Base-by-base conservation (phyloP, 192 early-diverging fungal genomes). In the Entomortierella lignicola region DNA sequence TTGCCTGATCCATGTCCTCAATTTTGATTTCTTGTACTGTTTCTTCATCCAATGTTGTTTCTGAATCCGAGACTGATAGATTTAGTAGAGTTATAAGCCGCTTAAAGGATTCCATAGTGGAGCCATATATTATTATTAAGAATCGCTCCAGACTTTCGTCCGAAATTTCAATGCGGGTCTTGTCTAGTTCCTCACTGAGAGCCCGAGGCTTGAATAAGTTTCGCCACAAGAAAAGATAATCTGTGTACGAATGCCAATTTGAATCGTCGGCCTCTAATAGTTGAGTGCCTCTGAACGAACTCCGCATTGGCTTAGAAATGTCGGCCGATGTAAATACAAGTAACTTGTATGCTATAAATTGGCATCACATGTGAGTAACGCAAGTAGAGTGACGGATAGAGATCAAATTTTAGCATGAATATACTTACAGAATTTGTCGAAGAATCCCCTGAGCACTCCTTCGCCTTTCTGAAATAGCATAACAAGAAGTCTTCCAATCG, bases 201-300 rank as follows among this genome's bases (percentile, higher is more conserved):
- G n/a, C 48, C 21, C 21, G 52, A 20, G 83, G 69, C n/a, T 81
- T 77, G 42, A 92, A 89, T 8, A 94, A 56, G 18, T 80, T 60
- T n/a, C 83, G 59, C 93, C 91, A 93, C 37, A 92, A 85, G 55
- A 81, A 70, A 6, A 89, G 55, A 53, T 86, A 88, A 34, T 89
- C 84, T 12, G 86, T 77, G 50, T 88, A 89, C 0, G 83, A 84
- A 53, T 83, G 82, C 30, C 70, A 66, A 11, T 21, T 37, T 1
- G 43, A 26, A 8, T 80, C 69, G 13, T 72, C 58, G 20, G 23
- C 51, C 37, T 0, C 26, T 10, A 6, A n/a, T 31, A 18, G 60
- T 37, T 29, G 54, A 26, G 30, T 48, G 8, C 15, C 29, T 20
- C 44, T 60, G 50, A 44, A 29, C 4, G 37, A 17, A 11, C 21